Conservation (phyloP, 2,329 filamentous ascomycete species). For the Arthrinium puccinioides region DNA sequence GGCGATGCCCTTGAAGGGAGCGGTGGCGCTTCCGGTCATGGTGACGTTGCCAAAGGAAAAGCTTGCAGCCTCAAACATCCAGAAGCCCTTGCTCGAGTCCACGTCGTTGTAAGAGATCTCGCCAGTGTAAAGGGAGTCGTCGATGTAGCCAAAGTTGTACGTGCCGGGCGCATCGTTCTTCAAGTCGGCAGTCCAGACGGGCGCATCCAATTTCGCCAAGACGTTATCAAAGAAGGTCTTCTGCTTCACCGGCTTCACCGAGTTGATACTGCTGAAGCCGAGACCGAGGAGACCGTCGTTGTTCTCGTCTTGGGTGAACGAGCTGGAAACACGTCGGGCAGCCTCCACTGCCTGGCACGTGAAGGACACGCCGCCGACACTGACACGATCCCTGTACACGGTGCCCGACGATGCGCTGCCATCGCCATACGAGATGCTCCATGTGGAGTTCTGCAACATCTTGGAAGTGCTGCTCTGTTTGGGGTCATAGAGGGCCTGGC, state of each 20-base stretch:
- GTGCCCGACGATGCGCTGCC: slow-evolving; percentile 32
- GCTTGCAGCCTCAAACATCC: slow-evolving; percentile 51
- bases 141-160: slow-evolving; percentile 39
- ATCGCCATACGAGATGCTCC: slow-evolving; percentile 36
- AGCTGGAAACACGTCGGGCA: slow-evolving; percentile 29
- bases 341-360: slow-evolving; percentile 33
- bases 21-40: slow-evolving; percentile 5
- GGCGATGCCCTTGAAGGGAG: slow-evolving; percentile 24
- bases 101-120: slow-evolving; percentile 48
- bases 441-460: slow-evolving; percentile 27
- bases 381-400: slow-evolving; percentile 36
- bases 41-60: slow-evolving; percentile 39
- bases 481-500: slow-evolving; percentile 33
- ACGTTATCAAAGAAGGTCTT: slow-evolving; percentile 32
- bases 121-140: slow-evolving; percentile 49
- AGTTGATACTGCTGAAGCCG: slow-evolving; percentile 25
- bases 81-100: slow-evolving; percentile 51
- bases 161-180: slow-evolving; percentile 26
- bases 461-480: slow-evolving; percentile 29
- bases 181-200: slow-evolving; percentile 47
- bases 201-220: slow-evolving; percentile 20
- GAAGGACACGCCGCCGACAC: slow-evolving; percentile 32
- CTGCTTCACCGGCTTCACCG: slow-evolving; percentile 18
- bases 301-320: slow-evolving; percentile 27
- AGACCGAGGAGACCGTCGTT: slow-evolving; percentile 26